A percentile compares a stretch with the other conserved stretches of the same genome.
Conservation (phyloP, 2,329 filamentous ascomycete genomes). For the Fusarium dlaminii region DNA sequence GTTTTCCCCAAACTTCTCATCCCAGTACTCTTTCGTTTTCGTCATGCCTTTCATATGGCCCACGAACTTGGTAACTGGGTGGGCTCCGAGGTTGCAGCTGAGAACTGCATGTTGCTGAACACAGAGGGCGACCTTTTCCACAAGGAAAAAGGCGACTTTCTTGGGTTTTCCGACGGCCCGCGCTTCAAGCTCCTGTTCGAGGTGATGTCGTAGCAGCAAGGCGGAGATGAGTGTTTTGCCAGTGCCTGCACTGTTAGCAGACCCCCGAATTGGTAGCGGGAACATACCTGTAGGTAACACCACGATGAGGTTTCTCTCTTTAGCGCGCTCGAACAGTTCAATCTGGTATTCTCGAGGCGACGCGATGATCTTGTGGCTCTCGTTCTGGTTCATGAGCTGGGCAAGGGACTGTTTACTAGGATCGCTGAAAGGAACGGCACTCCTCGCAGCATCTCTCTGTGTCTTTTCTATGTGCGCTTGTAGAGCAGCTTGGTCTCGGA, state of each 20-base stretch:
- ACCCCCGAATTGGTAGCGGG: rapidly evolving
- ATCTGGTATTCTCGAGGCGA: slow-evolving; percentile 90
- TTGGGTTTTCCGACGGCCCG: slow-evolving; percentile 67
- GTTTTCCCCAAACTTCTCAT: slow-evolving; percentile 65
- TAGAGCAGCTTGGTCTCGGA: slow-evolving; percentile 61
- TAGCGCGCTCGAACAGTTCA: slow-evolving; percentile 90
- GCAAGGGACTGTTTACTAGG: slow-evolving; percentile 45
- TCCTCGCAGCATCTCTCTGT: slow-evolving; percentile 48
- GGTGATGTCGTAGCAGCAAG: slow-evolving; percentile 78
- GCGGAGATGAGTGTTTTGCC: slow-evolving; percentile 98
- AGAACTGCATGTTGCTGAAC: slow-evolving; percentile 90
- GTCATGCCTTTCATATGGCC: slow-evolving; percentile 69
- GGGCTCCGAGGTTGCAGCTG: slow-evolving; percentile 76
- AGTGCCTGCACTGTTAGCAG: slow-evolving; percentile 65
- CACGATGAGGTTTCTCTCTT: slow-evolving; percentile 85
- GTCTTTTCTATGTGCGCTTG: slow-evolving; percentile 53
- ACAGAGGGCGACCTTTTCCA: slow-evolving; percentile 88
- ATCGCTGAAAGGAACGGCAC: slow-evolving; percentile 39
- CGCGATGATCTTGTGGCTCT: slow-evolving; percentile 69
- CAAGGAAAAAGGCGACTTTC: slow-evolving; percentile 86
- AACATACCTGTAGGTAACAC: slow-evolving; percentile 84
- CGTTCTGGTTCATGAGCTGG: slow-evolving; percentile 48
- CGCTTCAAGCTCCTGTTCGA: slow-evolving; percentile 80
- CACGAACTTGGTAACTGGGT: slow-evolving; percentile 77
- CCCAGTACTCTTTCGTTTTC: slow-evolving; percentile 59